A percentile compares a stretch with the other conserved stretches of the same genome.
These are phyloP conservation scores for Vaccinium darrowii DNA, from an alignment of 148 eudicot species.

Conservation along the genomic window DNA sequence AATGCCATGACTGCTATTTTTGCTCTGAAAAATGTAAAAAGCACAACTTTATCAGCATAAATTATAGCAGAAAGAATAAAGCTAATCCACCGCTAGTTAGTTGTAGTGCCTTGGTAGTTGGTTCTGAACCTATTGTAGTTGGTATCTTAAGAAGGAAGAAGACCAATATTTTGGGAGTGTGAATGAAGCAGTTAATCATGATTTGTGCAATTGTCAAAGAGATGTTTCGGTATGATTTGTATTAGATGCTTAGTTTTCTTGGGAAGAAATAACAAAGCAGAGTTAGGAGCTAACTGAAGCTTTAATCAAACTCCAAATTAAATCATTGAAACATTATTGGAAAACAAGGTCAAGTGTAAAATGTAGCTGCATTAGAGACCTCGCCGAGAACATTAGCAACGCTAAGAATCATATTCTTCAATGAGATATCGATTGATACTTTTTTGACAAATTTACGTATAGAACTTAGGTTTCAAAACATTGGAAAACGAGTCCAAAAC, in stretches of 20 bases:
- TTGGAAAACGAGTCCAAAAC: too few relatives aligned
- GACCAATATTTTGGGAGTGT: background rate
- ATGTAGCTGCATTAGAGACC: background rate
- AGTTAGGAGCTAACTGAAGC: background rate
- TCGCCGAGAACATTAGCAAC: too few relatives aligned
- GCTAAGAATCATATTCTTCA: too few relatives aligned
- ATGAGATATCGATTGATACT: too few relatives aligned
- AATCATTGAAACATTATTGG: too few relatives aligned
- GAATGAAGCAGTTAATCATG: background rate
- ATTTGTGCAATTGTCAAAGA: background rate
- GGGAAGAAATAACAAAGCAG: background rate
- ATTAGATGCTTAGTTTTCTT: background rate
- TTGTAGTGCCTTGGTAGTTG: background rate
- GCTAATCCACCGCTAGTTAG: background rate
- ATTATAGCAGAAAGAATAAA: background rate
- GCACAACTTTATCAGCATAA: background rate
- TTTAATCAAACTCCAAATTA: slow-evolving; percentile 3
- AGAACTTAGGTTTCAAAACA: too few relatives aligned
- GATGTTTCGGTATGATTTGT: background rate
- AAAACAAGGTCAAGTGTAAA: background rate
- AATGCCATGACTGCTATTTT: background rate
- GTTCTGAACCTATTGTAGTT: background rate
- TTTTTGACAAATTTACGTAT: too few relatives aligned
- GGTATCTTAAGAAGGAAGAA: background rate
- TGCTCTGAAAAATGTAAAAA: background rate